Base-by-base conservation (phyloP, 1,139 yeast genomes). In the Blastobotrys raffinosifermentans region DNA sequence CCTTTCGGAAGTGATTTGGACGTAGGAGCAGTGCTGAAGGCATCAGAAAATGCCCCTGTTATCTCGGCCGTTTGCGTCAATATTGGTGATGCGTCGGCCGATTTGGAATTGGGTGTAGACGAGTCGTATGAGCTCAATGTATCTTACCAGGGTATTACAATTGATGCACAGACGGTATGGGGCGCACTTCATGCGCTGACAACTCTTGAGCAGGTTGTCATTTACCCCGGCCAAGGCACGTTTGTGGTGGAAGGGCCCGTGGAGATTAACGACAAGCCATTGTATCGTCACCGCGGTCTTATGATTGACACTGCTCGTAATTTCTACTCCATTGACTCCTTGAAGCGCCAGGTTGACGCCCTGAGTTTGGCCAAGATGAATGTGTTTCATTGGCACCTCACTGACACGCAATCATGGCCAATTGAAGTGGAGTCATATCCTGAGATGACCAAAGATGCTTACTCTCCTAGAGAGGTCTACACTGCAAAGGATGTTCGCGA, bases 341-440 rank as follows among this genome's bases (percentile, higher is more conserved):
- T 71, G 13, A 45, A 54, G 31, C 59, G 65, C 26, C 70, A 69
- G 43, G 57, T 70, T 36, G 75, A 70, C 37, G 53, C 66, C 18
- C 63, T 70, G 72, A 51, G 71, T 2, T 52, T 67, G 31, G 41
- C 63, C 6, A 70, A 70, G 51, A 47, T 70, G 55, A 70, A 70
- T 45, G 55, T 61, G 1, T 55, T 70, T 31, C 75, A 70, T 43
- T 68, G 72, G 72, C 75, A 70, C 48, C 45, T 70, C 19, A 60
- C 55, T 5, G 75, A 70, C 45, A 46, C 72, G 8, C 72, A 67
- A 40, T 63, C 72, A 20, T 70, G 75, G 75, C 74, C 75, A 2
- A 19, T 70, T 16, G 58, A 58, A 31, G 44, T 69, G 23, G 45
- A 52, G 16, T 37, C 57, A 1, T 64, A 56, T 40, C 75, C 75